A percentile compares a stretch with the other conserved stretches of the same genome.
Conservation (phyloP, 148 eudicot species). For the Camellia sinensis region DNA sequence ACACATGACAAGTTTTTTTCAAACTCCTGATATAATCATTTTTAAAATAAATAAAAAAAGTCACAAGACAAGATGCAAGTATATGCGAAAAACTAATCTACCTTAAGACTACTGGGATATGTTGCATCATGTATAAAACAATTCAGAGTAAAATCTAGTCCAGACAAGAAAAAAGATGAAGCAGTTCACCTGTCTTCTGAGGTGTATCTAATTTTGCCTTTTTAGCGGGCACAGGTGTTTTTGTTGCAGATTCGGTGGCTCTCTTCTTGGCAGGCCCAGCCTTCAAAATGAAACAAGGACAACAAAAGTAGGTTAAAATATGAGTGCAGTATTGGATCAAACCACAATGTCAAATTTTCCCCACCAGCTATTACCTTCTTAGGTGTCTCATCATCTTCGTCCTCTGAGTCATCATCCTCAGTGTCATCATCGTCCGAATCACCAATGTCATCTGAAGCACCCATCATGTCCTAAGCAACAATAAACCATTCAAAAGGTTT, state of each 20-base stretch:
- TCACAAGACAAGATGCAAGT: background rate
- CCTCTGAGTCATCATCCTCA: constrained; percentile 35
- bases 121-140: background rate
- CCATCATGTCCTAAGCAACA: constrained; percentile 26
- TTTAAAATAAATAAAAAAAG: background rate
- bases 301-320: background rate
- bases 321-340: background rate
- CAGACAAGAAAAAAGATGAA: background rate
- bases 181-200: constrained; percentile 50
- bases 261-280: constrained; percentile 41
- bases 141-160: background rate
- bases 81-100: background rate
- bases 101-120: background rate
- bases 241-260: constrained; percentile 31
- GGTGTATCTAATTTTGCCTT: constrained; percentile 52
- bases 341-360: background rate
- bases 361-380: constrained; percentile 22
- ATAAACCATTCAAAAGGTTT: background rate
- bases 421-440: constrained; percentile 35
- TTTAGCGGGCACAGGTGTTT: constrained; percentile 53
- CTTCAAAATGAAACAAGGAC: constrained; percentile 18
- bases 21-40: background rate
- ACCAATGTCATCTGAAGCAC: constrained; percentile 21
- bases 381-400: constrained; percentile 31
- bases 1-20: background rate